Evolutionary conservation across 177 flowering plant genomes (phyloP), one percentile per base, ranked within the genome.

Genomic region (Vitis hybrid): DNA sequence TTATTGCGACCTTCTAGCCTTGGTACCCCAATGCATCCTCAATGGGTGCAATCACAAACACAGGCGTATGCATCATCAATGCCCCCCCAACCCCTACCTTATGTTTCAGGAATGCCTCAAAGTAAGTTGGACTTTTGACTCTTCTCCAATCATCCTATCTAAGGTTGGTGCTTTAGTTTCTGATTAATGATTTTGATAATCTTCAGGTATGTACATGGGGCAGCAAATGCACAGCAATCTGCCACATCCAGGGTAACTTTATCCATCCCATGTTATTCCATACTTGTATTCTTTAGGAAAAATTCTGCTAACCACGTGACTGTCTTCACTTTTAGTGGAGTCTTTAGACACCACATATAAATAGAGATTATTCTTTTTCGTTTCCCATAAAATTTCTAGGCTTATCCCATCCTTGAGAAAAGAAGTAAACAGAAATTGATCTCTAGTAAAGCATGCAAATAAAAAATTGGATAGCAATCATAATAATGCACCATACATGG

Each of bases 141-240:
- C 45, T 39, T 39, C 45, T 39, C 45, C 45, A 7, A 45, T 54
- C 10, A 21, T 45, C 19, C 45, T 39, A 39, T 39, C 45, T 39
- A 7, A 39, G 6, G 45, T 39, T 39, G 45, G 45, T 7, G 8
- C 45, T 39, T 23, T 26, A 3, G 26, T 49, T 62, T 59, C 67
- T 67, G 26, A 62, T 15, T 39, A 6, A 39, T 39, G 9, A 39
- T 39, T 56, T 51, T 32, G 51, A 64, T 58, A 60, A 65, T 34
- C 75, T 52, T 72, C 86, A 87, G 97, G 90, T 67, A 70, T 82
- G 51, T 88, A 77, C 78, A 74, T 82, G 83, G 82, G 78, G 32
- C 88, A 80, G 67, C 91, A 87, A 70, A 10, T 72, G 68, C 80
- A 82, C 2, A 72, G 51, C 66, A 80, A 62, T 79, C 68, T 84